Evolutionary conservation across 2,329 filamentous ascomycete genomes (phyloP).

Genomic region (Neoarthrinium moseri): DNA sequence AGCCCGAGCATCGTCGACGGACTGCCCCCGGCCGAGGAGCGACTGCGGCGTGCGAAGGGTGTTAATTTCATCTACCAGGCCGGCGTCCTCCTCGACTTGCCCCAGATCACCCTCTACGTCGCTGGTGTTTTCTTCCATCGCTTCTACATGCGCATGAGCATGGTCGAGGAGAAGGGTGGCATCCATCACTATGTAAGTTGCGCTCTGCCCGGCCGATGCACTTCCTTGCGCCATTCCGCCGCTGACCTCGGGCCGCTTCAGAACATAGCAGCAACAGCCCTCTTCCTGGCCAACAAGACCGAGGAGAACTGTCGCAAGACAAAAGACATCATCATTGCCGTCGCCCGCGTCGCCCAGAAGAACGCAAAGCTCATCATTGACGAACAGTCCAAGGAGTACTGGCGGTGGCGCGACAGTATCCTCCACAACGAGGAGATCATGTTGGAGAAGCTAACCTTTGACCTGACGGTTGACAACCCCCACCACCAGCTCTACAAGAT

Average conservation of each 20-base stretch:
- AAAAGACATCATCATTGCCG: conserved; percentile 89
- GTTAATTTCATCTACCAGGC: conserved; percentile 96
- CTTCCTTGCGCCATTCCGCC: not conserved
- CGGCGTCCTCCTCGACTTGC: conserved; percentile 86
- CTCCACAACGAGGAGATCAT: conserved; percentile 89
- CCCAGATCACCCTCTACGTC: conserved; percentile 88
- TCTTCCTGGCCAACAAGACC: conserved; percentile 95
- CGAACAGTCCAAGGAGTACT: conserved; percentile 97
- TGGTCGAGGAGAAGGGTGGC: conserved; percentile 72
- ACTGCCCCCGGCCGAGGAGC: conserved; percentile 73
- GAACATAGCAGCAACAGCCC: conserved; percentile 83
- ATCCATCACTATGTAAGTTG: conserved; percentile 83
- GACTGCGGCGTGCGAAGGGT: conserved; percentile 80
- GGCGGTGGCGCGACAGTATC: conserved; percentile 95
- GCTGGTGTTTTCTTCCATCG: conserved; percentile 94
- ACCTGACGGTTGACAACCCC: conserved; percentile 85
- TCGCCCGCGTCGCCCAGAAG: conserved; percentile 93
- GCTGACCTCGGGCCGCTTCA: conserved; percentile 26
- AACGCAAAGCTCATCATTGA: conserved; percentile 87
- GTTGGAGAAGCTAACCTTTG: conserved; percentile 89
- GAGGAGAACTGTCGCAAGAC: conserved; percentile 97
- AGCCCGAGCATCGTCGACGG: conserved; percentile 85
- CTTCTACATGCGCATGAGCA: conserved; percentile 87
- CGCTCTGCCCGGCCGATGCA: not conserved
- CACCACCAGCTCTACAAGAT: conserved; percentile 83